Percentiles rank a stretch among this genome's conserved stretches.
These are phyloP conservation scores for Penicillium coprophilum DNA, from an alignment of 495 filamentous ascomycete genomes.

Conservation along the genomic window DNA sequence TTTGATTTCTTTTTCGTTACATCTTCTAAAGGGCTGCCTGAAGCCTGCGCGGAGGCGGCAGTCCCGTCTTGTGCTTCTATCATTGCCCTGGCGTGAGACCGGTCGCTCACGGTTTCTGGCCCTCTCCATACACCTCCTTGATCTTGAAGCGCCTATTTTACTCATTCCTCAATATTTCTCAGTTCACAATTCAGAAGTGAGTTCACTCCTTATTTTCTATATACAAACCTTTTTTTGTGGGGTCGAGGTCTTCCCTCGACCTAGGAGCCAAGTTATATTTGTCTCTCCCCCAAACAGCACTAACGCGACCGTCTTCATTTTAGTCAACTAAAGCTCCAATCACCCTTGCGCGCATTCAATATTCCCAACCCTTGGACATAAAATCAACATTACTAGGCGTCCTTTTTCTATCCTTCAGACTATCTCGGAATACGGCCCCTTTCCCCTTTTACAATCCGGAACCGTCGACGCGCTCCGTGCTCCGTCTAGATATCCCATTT, in stretches of 20 bases:
- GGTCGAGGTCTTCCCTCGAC: constrained; percentile 5
- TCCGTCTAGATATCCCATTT: constrained; percentile 21
- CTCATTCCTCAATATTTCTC: constrained; percentile 7
- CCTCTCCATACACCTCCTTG: constrained; percentile 39
- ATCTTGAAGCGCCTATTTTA: constrained; percentile 26
- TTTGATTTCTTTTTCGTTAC: constrained; percentile 26
- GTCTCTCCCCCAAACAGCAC: constrained; percentile 22
- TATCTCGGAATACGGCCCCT: neutral
- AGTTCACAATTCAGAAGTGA: constrained; percentile 18
- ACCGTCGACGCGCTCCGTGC: constrained; percentile 22
- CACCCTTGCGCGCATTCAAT: constrained; percentile 15
- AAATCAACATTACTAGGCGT: constrained; percentile 2
- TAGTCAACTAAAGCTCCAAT: constrained; percentile 24
- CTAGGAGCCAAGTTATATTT: constrained; percentile 11
- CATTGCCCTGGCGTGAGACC: constrained; percentile 32
- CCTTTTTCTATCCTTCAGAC: neutral
- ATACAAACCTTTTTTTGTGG: neutral
- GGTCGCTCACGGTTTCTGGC: constrained; percentile 35
- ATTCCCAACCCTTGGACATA: constrained; percentile 3
- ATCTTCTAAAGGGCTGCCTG: constrained; percentile 31
- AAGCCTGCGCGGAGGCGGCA: constrained; percentile 41
- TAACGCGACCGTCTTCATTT: constrained; percentile 32
- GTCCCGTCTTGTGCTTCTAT: constrained; percentile 37
- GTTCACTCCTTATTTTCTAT: neutral
- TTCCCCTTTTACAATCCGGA: constrained; percentile 12